A percentile compares a stretch with the other conserved stretches of the same genome.
Conservation (phyloP, 345 rosid genomes). For the Citrus glauca region DNA sequence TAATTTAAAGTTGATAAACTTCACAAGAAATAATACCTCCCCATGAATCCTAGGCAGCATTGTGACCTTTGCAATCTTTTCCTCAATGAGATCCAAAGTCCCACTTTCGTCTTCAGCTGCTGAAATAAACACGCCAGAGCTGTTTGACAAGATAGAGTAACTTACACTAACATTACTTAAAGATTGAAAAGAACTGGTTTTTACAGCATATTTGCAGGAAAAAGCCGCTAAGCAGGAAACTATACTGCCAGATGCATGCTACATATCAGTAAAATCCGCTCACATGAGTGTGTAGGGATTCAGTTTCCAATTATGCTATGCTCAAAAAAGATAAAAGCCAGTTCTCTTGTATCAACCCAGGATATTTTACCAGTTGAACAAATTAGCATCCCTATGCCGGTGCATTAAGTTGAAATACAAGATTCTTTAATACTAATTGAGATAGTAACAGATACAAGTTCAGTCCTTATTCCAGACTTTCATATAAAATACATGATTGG, state of each 20-base stretch:
- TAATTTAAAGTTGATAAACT: background rate
- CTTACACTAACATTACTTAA: background rate
- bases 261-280: background rate
- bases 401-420: background rate
- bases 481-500: background rate
- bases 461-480: background rate
- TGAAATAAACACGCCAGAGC: constrained; percentile 54
- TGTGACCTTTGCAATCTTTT: constrained; percentile 58
- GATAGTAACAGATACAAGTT: background rate
- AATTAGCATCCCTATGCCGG: background rate
- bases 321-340: no score
- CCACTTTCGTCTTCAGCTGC: constrained; percentile 49
- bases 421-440: background rate
- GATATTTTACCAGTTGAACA: no score
- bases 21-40: constrained; percentile 38
- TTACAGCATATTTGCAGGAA: background rate
- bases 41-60: constrained; percentile 49
- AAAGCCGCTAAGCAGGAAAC: background rate
- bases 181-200: background rate
- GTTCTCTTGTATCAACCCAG: no score
- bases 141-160: constrained; percentile 23
- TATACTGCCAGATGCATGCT: background rate
- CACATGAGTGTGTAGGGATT: no score
- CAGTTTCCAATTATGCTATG: no score
- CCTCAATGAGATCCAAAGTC: constrained; percentile 47